Conservation (phyloP, 495 filamentous ascomycete genomes). For the Penicillium arizonense region DNA sequence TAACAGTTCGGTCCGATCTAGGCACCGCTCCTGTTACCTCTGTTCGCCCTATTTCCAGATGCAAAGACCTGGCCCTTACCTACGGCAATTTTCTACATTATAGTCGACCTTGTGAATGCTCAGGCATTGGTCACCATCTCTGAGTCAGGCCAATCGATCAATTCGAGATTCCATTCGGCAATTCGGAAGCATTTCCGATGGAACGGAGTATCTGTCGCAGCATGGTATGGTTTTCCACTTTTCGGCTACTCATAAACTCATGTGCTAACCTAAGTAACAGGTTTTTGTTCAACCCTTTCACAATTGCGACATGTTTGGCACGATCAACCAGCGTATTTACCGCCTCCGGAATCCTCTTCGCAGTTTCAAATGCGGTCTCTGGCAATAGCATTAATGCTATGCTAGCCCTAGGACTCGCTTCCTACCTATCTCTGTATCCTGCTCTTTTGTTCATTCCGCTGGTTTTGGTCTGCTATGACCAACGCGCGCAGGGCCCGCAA, state of each 20-base stretch:
- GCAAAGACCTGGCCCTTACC: conserved; percentile 61
- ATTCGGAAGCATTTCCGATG: conserved; percentile 74
- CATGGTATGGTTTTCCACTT: conserved; percentile 53
- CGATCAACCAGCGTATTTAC: conserved; percentile 90
- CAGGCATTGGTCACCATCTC: conserved; percentile 80
- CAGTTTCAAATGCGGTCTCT: conserved; percentile 76
- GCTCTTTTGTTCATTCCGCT: conserved; percentile 81
- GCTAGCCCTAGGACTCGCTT: conserved; percentile 79
- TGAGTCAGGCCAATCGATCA: conserved; percentile 72
- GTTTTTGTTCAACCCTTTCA: conserved; percentile 94
- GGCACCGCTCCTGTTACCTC: conserved; percentile 86
- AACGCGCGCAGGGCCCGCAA: conserved; percentile 31
- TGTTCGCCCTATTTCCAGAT: conserved; percentile 84
- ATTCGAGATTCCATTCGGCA: conserved; percentile 71
- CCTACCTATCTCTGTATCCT: conserved; percentile 91
- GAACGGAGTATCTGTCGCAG: conserved; percentile 73
- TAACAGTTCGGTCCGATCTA: conserved; percentile 24
- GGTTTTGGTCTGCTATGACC: conserved; percentile 78
- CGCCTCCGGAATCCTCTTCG: conserved; percentile 80
- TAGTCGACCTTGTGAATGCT: conserved; percentile 80
- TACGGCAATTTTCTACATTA: conserved; percentile 76
- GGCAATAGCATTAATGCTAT: conserved; percentile 75
- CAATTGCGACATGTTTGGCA: conserved; percentile 88
- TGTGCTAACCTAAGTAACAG: conserved; percentile 38
- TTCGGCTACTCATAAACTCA: not conserved